Evolutionary conservation across 129 eudicot genomes (phyloP), one percentile per base, ranked within the genome.

Genomic region (Apium graveolens): DNA sequence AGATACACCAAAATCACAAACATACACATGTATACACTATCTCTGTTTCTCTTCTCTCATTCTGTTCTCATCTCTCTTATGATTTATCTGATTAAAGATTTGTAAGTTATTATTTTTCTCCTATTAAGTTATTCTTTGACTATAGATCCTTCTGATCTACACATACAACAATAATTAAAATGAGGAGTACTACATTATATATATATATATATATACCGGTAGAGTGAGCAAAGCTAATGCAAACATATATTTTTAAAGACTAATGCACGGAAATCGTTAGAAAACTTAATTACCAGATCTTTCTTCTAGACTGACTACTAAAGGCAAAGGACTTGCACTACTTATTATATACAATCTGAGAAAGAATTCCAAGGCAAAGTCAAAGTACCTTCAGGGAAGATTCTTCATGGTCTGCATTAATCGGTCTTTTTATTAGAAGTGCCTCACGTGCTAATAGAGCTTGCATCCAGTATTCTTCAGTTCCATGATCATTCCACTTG

Each of bases 391-490:
- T 89, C 68, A 51, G 65, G 39, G 74, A 65, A 76, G 82, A 72
- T 66, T 80, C 83, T 69, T 83, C 83, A 57, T 37, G 76, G 70
- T 62, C 77, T 35, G 81, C 69, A 82, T 78, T 81, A 70, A 76
- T 55, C 79, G 82, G 73, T 62, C 83, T 83, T 82, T 72, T 89
- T 78, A 53, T 74, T 70, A 85, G 74, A 76, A 87, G 85, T 10
- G 88, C 88, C 57, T 89, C 90, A 27, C 91, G 91, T 43, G 84
- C 91, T 71, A 78, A 51, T 78, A 93, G 68, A 65, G 83, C 93
- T 75, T 79, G 86, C 42, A 73, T 57, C 97, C 92, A 83, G 31
- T 81, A 78, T 46, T 83, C 87, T 34, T 84, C 77, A 44, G 53
- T 79, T 69, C 87, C 88, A 53, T 78, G 65, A 35, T 88, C 86